phyloP scores from a whole-genome alignment of 768 basidiomycete species.

The Lactarius sp. region DNA sequence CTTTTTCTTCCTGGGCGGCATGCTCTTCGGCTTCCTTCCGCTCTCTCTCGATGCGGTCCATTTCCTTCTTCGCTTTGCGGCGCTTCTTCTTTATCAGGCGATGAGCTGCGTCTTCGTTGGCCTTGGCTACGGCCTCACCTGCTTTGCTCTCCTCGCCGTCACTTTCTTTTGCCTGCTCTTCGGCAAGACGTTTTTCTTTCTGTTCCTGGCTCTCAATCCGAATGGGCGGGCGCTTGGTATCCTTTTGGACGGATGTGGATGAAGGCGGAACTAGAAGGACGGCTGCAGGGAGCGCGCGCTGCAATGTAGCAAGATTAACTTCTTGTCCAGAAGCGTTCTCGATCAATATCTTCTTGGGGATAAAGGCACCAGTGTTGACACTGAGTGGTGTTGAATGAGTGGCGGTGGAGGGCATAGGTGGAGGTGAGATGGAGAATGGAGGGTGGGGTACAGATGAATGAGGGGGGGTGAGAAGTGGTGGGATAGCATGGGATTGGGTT shows the following conservation, averaged over 20 bases:
- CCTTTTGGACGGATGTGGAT: constrained; percentile 15
- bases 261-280: constrained; percentile 34
- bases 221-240: constrained; percentile 34
- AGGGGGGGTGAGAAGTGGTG: constrained; percentile 36
- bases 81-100: constrained; percentile 31
- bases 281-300: constrained; percentile 42
- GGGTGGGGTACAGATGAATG: constrained; percentile 44
- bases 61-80: constrained; percentile 38
- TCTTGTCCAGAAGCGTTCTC: constrained; percentile 47
- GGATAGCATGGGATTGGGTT: constrained; percentile 54
- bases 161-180: constrained; percentile 45
- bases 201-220: constrained; percentile 63
- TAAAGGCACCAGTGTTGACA: constrained; percentile 59
- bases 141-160: constrained; percentile 40
- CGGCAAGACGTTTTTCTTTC: constrained; percentile 44
- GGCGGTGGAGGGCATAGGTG: constrained; percentile 58
- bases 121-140: constrained; percentile 29
- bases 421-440: constrained; percentile 55
- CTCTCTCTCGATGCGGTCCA: constrained; percentile 37
- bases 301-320: constrained; percentile 53
- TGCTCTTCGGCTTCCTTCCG: constrained; percentile 29
- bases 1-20: constrained; percentile 28
- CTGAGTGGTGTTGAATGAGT: constrained; percentile 42
- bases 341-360: constrained; percentile 44
- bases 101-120: constrained; percentile 30